Conservation (phyloP, 768 basidiomycete genomes). For the Collybiopsis confluens region DNA sequence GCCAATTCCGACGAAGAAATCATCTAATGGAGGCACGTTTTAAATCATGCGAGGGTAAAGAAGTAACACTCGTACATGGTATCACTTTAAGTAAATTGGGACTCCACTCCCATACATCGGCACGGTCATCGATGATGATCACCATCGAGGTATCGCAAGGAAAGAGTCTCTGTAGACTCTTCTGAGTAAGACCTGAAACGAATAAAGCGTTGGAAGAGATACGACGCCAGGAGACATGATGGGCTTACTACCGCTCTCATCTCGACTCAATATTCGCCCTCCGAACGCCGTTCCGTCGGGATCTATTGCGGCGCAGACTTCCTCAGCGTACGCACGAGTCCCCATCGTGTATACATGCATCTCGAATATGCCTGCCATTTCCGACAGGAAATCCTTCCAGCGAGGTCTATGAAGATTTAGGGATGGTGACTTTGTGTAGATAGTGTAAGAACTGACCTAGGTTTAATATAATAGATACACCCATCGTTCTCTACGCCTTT, state of each 20-base stretch:
- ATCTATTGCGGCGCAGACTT: conserved; percentile 93
- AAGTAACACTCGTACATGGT: conserved; percentile 62
- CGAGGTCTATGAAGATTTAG: conserved; percentile 53
- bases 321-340: conserved; percentile 92
- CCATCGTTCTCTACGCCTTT: conserved; percentile 69
- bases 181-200: conserved; percentile 75
- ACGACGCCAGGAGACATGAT: not conserved
- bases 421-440: not conserved
- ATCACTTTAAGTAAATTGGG: conserved; percentile 96
- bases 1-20: conserved; percentile 97
- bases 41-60: conserved; percentile 2
- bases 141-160: conserved; percentile 99
- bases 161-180: conserved; percentile 87
- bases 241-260: conserved; percentile 91
- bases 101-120: conserved; percentile 98
- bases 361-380: conserved; percentile 78
- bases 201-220: conserved; percentile 14
- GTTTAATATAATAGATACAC: conserved; percentile 97
- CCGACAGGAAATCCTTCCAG: conserved; percentile 72
- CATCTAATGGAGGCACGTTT: conserved; percentile 50
- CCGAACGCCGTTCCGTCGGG: conserved; percentile 83
- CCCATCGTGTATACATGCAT: conserved; percentile 99
- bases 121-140: conserved; percentile 96
- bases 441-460: conserved; percentile 61
- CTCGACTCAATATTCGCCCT: conserved; percentile 83